Evolutionary conservation across 2,329 filamentous ascomycete species (phyloP).

Genomic region (Elsinoe arachidis): DNA sequence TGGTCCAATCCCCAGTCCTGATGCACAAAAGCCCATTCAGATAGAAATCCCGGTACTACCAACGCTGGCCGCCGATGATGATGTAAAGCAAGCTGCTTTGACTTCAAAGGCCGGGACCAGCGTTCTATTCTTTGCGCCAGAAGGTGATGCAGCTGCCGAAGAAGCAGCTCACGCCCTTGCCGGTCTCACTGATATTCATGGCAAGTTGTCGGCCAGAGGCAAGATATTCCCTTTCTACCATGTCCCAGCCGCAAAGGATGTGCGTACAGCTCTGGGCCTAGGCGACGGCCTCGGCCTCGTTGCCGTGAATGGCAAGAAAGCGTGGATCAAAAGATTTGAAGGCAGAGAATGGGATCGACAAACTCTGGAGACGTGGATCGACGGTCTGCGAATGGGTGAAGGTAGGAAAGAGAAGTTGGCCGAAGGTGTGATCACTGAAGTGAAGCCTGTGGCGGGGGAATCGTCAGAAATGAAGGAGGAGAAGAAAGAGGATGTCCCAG

Average conservation of each 20-base stretch:
- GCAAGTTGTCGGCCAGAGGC: slow-evolving; percentile 61
- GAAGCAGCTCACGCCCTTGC: slow-evolving; percentile 36
- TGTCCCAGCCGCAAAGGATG: slow-evolving; percentile 37
- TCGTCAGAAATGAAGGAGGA: slow-evolving; percentile 5
- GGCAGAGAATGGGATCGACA: slow-evolving; percentile 45
- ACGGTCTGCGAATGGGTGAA: slow-evolving; percentile 83
- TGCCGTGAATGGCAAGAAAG: slow-evolving; percentile 73
- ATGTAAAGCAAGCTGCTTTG: slow-evolving; percentile 62
- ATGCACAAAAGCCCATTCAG: slow-evolving; percentile 40
- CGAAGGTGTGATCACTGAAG: slow-evolving; percentile 35
- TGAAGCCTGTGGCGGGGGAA: slow-evolving; percentile 20
- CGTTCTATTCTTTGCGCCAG: slow-evolving; percentile 64
- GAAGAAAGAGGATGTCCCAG: slow-evolving; percentile 18
- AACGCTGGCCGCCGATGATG: slow-evolving; percentile 43
- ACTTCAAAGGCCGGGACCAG: slow-evolving; percentile 71
- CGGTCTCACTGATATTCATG: slow-evolving; percentile 62
- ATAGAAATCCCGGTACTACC: slow-evolving; percentile 57
- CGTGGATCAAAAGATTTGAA: slow-evolving; percentile 71
- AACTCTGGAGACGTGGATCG: slow-evolving; percentile 75
- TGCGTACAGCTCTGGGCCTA: slow-evolving; percentile 58
- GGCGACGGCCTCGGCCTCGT: slow-evolving; percentile 59
- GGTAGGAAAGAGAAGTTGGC: slow-evolving; percentile 64
- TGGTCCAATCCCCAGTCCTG: slow-evolving; percentile 38
- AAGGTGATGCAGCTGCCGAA: slow-evolving; percentile 35
- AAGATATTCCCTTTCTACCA: slow-evolving; percentile 78